phyloP scores from a whole-genome alignment of 257 asterid genomes.

The Anisodus acutangulus region DNA sequence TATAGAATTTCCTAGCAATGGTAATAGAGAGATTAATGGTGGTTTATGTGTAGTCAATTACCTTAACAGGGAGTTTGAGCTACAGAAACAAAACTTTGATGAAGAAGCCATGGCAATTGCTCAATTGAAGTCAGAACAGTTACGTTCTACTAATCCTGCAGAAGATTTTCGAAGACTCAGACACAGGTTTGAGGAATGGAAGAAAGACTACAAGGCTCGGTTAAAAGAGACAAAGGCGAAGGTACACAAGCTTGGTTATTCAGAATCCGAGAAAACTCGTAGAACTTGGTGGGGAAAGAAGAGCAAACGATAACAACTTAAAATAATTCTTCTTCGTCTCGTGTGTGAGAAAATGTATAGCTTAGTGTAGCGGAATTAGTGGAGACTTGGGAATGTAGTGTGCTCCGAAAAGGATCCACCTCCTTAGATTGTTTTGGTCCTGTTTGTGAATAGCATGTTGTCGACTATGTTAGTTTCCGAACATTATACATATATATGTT shows the following conservation, averaged over 20 bases:
- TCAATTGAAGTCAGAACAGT: conserved; percentile 50
- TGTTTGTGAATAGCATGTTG: conserved; percentile 41
- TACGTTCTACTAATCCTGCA: conserved; percentile 36
- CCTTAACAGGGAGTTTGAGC: conserved; percentile 66
- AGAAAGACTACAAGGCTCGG: conserved; percentile 62
- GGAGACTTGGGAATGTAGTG: conserved; percentile 28
- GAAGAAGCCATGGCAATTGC: conserved; percentile 52
- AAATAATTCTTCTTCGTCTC: neutral
- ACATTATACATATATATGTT: conserved; percentile 33
- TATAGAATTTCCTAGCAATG: conserved; percentile 44
- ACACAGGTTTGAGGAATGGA: conserved; percentile 67
- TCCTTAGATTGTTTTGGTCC: conserved; percentile 30
- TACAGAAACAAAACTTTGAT: conserved; percentile 56
- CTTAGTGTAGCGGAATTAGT: conserved; percentile 11
- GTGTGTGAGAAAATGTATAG: conserved; percentile 28
- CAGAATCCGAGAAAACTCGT: conserved; percentile 55
- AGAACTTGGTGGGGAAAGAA: conserved; percentile 82
- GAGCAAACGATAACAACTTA: conserved; percentile 42
- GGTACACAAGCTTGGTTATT: conserved; percentile 46
- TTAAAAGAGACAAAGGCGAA: conserved; percentile 67
- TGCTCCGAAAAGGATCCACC: conserved; percentile 37
- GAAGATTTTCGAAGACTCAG: conserved; percentile 64
- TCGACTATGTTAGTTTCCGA: conserved; percentile 34
- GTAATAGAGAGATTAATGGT: conserved; percentile 52
- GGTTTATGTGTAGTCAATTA: conserved; percentile 47